These are phyloP conservation scores for Teunomyces atbi DNA, from an alignment of 805 yeast species.

Conservation along the genomic window DNA sequence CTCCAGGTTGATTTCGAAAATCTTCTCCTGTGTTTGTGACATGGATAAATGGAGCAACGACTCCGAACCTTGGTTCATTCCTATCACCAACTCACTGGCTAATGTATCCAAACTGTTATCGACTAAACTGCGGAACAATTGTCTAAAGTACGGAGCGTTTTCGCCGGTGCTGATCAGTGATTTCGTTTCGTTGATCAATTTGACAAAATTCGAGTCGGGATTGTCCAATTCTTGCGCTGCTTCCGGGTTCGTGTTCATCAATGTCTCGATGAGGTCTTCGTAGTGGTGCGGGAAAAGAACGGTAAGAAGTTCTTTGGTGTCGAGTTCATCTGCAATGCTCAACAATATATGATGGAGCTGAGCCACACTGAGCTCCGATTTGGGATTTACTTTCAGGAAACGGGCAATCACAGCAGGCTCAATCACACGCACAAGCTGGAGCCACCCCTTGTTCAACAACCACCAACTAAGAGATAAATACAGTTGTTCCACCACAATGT, in stretches of 20 bases:
- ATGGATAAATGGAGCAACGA: slow-evolving; percentile 9
- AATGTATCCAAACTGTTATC: slow-evolving; percentile 35
- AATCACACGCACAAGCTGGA: slow-evolving; percentile 50
- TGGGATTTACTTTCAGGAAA: slow-evolving; percentile 65
- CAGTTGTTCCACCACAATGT: slow-evolving; percentile 70
- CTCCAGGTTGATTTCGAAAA: slow-evolving; percentile 14
- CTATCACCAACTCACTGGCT: slow-evolving; percentile 28
- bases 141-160: slow-evolving; percentile 20
- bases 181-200: slow-evolving; percentile 47
- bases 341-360: slow-evolving; percentile 50
- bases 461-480: slow-evolving; percentile 91
- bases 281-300: slow-evolving; percentile 33
- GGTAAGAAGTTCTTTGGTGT: slow-evolving; percentile 12
- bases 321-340: slow-evolving; percentile 14
- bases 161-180: slow-evolving; percentile 34
- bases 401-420: slow-evolving; percentile 56
- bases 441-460: slow-evolving; percentile 86
- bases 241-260: slow-evolving; percentile 48
- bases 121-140: slow-evolving; percentile 34
- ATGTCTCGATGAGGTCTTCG: slow-evolving; percentile 43
- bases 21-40: slow-evolving; percentile 14
- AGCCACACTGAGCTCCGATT: slow-evolving; percentile 63
- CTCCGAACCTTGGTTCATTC: slow-evolving; percentile 19
- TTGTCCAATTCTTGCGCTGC: slow-evolving; percentile 35
- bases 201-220: slow-evolving; percentile 35